A percentile compares a stretch with the other conserved stretches of the same genome.
Conservation (phyloP, 1,139 yeast genomes). For the Starmera stellimalicola region DNA sequence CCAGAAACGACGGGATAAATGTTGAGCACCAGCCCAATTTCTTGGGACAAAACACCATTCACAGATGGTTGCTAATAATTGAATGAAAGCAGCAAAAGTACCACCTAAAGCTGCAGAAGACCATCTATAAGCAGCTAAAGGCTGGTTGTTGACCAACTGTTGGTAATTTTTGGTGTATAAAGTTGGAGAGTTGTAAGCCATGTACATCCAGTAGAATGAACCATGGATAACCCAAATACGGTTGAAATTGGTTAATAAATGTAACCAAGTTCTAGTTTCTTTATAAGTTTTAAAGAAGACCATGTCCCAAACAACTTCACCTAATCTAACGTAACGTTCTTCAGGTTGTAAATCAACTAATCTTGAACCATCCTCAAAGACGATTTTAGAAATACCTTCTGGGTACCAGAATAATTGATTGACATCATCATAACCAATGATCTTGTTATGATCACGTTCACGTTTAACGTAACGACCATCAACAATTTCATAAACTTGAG, state of each 20-base stretch:
- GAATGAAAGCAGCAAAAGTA: constrained; percentile 70
- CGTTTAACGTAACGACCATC: constrained; percentile 97
- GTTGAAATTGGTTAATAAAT: constrained; percentile 87
- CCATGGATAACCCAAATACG: constrained; percentile 96
- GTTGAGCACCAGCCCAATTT: constrained; percentile 99
- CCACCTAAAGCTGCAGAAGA: constrained; percentile 93
- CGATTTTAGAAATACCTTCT: constrained; percentile 91
- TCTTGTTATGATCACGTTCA: constrained; percentile 89
- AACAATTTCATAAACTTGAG: constrained; percentile 89
- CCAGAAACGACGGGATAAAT: constrained; percentile 76
- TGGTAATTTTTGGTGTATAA: constrained; percentile 78
- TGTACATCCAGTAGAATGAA: constrained; percentile 88
- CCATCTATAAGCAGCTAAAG: constrained; percentile 84
- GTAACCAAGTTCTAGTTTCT: constrained; percentile 98
- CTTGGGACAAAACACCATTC: constrained; percentile 98
- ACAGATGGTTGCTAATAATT: constrained; percentile 77
- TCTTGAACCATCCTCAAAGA: constrained; percentile 84
- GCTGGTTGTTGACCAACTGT: constrained; percentile 77
- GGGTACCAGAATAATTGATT: constrained; percentile 99
- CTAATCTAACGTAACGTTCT: constrained; percentile 82
- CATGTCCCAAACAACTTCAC: constrained; percentile 87
- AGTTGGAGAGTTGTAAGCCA: constrained; percentile 87
- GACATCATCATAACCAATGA: constrained; percentile 96
- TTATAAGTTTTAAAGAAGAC: constrained; percentile 95
- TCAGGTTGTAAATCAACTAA: constrained; percentile 82